phyloP scores from a whole-genome alignment of 2,329 filamentous ascomycete genomes.

The Ophiostoma perfectum region DNA sequence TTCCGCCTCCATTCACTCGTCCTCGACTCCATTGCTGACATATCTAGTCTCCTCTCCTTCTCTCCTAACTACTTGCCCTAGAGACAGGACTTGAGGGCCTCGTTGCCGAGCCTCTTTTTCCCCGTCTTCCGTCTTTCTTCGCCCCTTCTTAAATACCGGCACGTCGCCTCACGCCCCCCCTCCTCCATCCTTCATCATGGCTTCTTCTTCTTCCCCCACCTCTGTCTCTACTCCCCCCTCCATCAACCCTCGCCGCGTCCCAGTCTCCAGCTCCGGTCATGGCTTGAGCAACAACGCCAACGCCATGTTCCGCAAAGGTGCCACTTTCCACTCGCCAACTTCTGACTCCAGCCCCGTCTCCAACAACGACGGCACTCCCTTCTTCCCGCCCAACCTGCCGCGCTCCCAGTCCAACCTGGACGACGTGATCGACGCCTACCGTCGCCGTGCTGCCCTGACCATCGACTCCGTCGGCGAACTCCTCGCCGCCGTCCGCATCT shows the following conservation, averaged over 20 bases:
- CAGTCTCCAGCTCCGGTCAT: constrained; percentile 42
- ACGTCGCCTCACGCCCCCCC: constrained; percentile 12
- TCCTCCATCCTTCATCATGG: constrained; percentile 20
- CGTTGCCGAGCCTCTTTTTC: neutral
- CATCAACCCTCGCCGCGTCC: constrained; percentile 39
- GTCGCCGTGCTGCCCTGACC: constrained; percentile 62
- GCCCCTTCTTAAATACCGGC: neutral
- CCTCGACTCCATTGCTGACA: neutral
- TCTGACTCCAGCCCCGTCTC: constrained; percentile 27
- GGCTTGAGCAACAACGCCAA: constrained; percentile 48
- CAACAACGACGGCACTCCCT: constrained; percentile 30
- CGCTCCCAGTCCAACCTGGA: constrained; percentile 66
- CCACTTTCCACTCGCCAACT: constrained; percentile 57
- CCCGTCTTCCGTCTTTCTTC: neutral
- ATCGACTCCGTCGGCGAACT: constrained; percentile 58
- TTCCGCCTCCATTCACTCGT: neutral
- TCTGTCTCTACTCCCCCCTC: neutral
- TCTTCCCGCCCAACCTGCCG: constrained; percentile 50
- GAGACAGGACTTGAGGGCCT: neutral
- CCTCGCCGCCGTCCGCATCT: constrained; percentile 38
- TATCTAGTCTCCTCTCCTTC: neutral
- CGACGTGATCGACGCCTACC: constrained; percentile 64
- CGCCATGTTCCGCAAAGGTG: constrained; percentile 62
- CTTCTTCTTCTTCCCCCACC: constrained; percentile 28
- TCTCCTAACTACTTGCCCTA: neutral